Base-by-base conservation (phyloP, 2,329 filamentous ascomycete species). In the Cercospora canescens region DNA sequence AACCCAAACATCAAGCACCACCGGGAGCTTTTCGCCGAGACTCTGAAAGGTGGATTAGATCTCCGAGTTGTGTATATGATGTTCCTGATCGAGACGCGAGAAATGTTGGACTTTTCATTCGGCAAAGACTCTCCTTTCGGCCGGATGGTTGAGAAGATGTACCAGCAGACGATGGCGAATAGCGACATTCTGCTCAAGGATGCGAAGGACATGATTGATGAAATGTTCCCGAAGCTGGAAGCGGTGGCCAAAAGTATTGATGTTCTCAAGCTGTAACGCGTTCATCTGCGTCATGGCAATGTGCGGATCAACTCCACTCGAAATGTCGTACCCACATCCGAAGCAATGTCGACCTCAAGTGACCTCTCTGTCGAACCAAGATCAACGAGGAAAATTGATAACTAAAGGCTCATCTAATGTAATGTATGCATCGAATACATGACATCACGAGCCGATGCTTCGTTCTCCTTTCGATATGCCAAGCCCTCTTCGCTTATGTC, bases 161-260 rank as follows among this genome's bases (percentile, higher is more conserved):
- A 69, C 30, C 62, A 70, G 45, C 67, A 71, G 57, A 70, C 68
- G 1, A 67, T 73, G 60, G 62, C 66, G 4, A 73, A 72, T 34
- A 69, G 67, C 28, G 68, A 72, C 32, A 68, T 70, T 8, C 32
- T 65, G 35, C 59, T 69, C 24, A 67, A 68, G 24, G 67, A 69
- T 6, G 57, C 67, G 9, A 67, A 62, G 41, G 66, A 69, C 34
- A 69, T 67, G 66, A 64, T 72, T 28, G 68, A 69, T 24, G 87
- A 90, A 77, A 85, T 86, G 69, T 81, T 88, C 71, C 89, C 89
- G 11, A 73, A 73, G 65, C 61, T 73, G 45, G 72, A 73, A 55
- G 72, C 71, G 26, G 70, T 73, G 45, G 71, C 71, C 8, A 70
- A 67, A 21, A 72, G 67, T 48, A 71, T 72, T 2, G 71, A 73